Base-by-base conservation (phyloP, 108 stramenopile species). In the Seminavis robusta region DNA sequence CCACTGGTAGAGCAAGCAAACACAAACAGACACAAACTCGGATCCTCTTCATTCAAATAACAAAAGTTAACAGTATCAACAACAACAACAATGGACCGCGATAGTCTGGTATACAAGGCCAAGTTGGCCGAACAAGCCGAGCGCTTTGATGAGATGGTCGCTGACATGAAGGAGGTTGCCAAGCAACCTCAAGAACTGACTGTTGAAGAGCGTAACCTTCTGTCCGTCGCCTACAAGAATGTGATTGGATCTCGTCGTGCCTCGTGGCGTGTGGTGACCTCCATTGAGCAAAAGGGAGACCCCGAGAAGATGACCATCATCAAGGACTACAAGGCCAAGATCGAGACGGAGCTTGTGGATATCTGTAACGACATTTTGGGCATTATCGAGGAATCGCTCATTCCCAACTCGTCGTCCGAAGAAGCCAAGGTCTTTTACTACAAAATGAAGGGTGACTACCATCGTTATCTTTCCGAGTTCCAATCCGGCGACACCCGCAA, bases 401-500 rank as follows among this genome's bases (percentile, higher is more conserved):
- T 99, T 79, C 99, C 98, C 69, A 95, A 99, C 86, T 89, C 88
- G 50, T 84, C 92, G 10, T 82, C 92, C 40, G 95, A 97, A 64
- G 98, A 99, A 74, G 98, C 97, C 65, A 97, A 98, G 92, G 99
- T 99, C 44, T 99, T 99, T 74, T 92, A 92, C 81, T 99, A 98
- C 95, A 98, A 98, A 91, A 98, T 97, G 96, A 98, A 98, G 93
- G 99, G 98, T 16, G 99, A 99, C 73, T 99, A 99, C 90, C 97
- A 99, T 83, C 95, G 99, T 62, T 99, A 97, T 74, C 76, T 97
- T 36, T 95, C 94, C 43, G 94, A 96, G 73, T 97, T 96, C 80
- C 90, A 96, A 63, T 63, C 72, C 42, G 90, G 79, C 23, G 92
- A 93, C 21, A 67, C 69, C 40, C 92, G 96, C 57, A 94, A 93